Evolutionary conservation across 352 stramenopile species (phyloP), one percentile per base, ranked within the genome.

Genomic region (Peronospora tabacina): DNA sequence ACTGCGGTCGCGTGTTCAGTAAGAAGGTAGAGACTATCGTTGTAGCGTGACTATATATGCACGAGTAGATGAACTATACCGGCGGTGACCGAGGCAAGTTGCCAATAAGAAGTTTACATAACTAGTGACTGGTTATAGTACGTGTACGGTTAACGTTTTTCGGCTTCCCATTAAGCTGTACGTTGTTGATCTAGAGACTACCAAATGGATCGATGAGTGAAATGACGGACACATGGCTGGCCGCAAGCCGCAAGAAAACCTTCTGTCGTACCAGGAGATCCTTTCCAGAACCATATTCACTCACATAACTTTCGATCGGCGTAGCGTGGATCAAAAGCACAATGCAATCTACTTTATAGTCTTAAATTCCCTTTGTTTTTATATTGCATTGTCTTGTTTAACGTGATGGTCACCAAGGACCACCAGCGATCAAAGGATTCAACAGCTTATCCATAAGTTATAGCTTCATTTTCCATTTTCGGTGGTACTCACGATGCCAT

Each of bases 131-230:
- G 55, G 41, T 48, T 9, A 52, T 37, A 13, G 3, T 44, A 58
- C 38, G 44, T 63, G 38, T 50, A 55, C 19, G 49, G 26, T 7
- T n/a, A 44, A 55, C 22, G 52, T 63, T 20, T 58, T 49, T 0
- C 38, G 55, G 32, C 17, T 59, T 9, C 44, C 44, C 3, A 63
- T 64, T 49, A 64, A 64, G 39, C 33, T 59, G 26, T 64, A 49
- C 39, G 53, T 64, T 10, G 44, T 38, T n/a, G 55, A 55, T 19
- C 26, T 64, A 33, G 19, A 60, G 12, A 2, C 39, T 64, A 6
- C 50, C 56, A 5, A 60, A 56, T 28, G 56, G 50, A 1, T 64
- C 50, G 17, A 60, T 55, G 49, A 59, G 3, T 35, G 15, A 47
- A 7, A 49, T 59, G 24, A 55, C 44, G 6, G 45, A 52, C 39